Conservation (phyloP, 2,329 filamentous ascomycete species). For the Alternaria triticina region DNA sequence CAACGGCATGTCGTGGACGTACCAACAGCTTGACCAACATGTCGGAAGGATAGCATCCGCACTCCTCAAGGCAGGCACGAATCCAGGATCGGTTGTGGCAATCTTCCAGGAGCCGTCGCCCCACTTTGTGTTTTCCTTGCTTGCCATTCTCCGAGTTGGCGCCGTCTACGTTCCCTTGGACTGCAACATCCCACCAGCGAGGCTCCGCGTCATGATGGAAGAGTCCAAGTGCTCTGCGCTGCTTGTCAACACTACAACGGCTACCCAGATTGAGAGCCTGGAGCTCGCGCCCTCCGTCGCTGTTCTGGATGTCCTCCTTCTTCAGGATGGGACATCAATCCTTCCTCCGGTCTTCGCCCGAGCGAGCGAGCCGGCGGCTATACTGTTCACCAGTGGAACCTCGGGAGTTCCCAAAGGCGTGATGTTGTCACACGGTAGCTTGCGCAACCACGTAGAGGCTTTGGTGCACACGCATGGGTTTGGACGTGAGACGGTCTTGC, state of each 20-base stretch:
- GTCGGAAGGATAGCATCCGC: neutral
- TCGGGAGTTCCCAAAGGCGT: conserved; percentile 64
- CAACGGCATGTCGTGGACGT: neutral
- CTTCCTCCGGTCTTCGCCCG: conserved; percentile 25
- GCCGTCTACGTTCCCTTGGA: conserved; percentile 26
- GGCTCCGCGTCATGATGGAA: conserved; percentile 6
- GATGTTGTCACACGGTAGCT: conserved; percentile 61
- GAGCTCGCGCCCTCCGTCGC: neutral
- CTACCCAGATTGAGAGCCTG: neutral
- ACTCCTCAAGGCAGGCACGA: neutral
- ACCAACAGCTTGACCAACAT: neutral
- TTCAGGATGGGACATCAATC: neutral
- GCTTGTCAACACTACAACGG: conserved; percentile 3
- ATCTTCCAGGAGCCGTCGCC: conserved; percentile 52
- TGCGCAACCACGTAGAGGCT: conserved; percentile 23
- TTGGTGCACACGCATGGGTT: neutral
- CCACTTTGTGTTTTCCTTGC: conserved; percentile 35
- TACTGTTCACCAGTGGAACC: conserved; percentile 65
- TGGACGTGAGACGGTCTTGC: conserved; percentile 50
- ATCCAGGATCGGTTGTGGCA: conserved; percentile 45
- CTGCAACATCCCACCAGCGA: neutral
- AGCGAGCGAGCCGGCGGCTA: conserved; percentile 53
- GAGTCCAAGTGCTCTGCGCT: conserved; percentile 8
- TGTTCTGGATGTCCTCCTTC: neutral
- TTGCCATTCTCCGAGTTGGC: conserved; percentile 22